Percentiles rank a stretch among this genome's conserved stretches.
These are phyloP conservation scores for Erythrobasidium hasegawianum DNA, from an alignment of 1,284 basidiomycete species.

Conservation along the genomic window DNA sequence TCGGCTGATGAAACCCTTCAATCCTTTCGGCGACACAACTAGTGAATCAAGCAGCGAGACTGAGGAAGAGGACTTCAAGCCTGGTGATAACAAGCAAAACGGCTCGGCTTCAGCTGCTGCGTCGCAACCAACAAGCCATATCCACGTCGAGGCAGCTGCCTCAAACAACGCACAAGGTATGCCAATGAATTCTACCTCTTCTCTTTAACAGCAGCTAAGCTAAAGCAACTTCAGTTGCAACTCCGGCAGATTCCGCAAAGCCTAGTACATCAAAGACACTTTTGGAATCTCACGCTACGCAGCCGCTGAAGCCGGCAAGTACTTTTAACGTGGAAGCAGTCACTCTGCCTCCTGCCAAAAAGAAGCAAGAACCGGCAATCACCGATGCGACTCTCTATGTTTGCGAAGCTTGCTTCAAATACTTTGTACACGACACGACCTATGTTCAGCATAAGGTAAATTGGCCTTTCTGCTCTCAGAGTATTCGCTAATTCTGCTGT, in stretches of 20 bases:
- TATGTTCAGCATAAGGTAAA: slow-evolving; percentile 73
- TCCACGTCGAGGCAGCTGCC: no score
- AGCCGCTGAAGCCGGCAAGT: not conserved
- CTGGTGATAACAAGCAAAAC: no score
- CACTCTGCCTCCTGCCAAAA: not conserved
- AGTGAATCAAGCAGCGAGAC: no score
- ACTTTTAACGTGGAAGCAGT: not conserved
- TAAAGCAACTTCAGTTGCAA: no score
- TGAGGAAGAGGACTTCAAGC: no score
- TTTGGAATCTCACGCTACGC: not conserved
- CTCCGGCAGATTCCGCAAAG: no score
- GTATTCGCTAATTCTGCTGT: not conserved
- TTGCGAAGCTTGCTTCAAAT: slow-evolving; percentile 94
- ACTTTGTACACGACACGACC: slow-evolving; percentile 69
- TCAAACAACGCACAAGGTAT: not conserved
- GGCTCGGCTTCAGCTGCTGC: no score
- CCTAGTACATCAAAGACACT: not conserved
- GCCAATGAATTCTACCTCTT: no score
- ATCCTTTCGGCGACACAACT: no score
- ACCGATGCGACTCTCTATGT: slow-evolving; percentile 60
- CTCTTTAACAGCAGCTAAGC: no score
- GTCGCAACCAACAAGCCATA: no score
- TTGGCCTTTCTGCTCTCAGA: not conserved
- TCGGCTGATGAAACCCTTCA: no score
- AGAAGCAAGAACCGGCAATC: not conserved